Base-by-base conservation (phyloP, 768 basidiomycete species). In the Trametes cingulata region DNA sequence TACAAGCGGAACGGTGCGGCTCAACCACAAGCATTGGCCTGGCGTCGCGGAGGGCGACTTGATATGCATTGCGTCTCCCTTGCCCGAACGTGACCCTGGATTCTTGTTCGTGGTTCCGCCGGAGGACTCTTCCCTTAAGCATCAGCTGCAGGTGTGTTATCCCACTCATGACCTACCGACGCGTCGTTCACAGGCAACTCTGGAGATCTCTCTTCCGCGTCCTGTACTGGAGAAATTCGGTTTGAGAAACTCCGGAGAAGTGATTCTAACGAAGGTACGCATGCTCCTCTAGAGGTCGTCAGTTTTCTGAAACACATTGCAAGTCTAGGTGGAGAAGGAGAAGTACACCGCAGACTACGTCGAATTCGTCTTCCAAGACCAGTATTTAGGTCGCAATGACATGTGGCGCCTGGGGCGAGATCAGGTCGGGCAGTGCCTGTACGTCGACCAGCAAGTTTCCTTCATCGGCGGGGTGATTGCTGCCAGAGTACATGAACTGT, bases 381-480 rank as follows among this genome's bases (percentile, higher is more conserved):
- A 96, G 69, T 98, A 98, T 71, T 80, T 98, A 15, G 96, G 95
- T 15, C 85, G 97, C 46, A 93, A 91, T 61, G 97, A 98, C 65
- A 96, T 97, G 94, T 98, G 95, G 93, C 80, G 94, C 48, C 79
- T 98, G 8, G 87, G 86, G n/a, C 86, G 90, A 70, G 81, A 87
- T 51, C 80, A 98, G 15, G 86, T 87, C 25, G 88, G 86, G 9
- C 86, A 87, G 66, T 95, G 92, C 68, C 77, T 97, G 20, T 89
- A 93, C 69, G 81, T 84, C 1, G 86, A 90, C 58, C 91, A 98
- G 72, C 91, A 93, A 52, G 81, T 98, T 24, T 81, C 84, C 2
- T 94, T 97, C 70, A 85, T 95, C 36, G 93, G 92, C 3, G 93
- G 92, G 2, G 82, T 87, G 10, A 86, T 90, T 46, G 85, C 84